Conservation (phyloP, 352 stramenopile genomes). For the Pythium chondricola region DNA sequence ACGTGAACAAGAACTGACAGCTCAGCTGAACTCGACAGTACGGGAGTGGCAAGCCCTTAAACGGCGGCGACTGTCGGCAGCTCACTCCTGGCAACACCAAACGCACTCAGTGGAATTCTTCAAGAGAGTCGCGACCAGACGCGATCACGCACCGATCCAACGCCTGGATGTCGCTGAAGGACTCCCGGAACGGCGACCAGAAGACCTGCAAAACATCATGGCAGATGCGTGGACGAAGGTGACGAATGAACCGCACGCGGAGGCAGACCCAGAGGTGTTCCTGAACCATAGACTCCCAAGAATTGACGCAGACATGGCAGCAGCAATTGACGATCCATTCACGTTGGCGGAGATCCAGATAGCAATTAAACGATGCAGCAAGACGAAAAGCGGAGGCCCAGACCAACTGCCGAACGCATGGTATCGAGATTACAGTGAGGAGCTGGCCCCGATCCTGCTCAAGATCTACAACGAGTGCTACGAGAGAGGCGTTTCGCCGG, state of each 20-base stretch:
- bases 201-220: not conserved
- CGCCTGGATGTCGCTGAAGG: not conserved
- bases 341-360: not conserved
- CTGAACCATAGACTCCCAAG: not conserved
- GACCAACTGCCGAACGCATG: conserved; percentile 8
- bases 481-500: not conserved
- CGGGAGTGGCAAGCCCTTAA: not conserved
- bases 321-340: not conserved
- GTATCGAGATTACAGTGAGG: conserved; percentile 1
- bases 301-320: not conserved
- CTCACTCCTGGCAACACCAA: not conserved
- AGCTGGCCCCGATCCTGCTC: not conserved
- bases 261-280: not conserved
- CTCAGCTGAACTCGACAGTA: not conserved
- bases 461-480: not conserved
- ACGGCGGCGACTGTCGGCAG: not conserved
- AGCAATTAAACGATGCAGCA: not conserved
- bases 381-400: not conserved
- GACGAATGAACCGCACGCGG: not conserved
- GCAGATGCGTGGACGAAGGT: not conserved
- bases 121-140: not conserved
- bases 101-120: not conserved
- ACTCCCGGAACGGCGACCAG: too few relatives aligned
- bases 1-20: not conserved
- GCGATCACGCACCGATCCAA: not conserved